These are phyloP conservation scores for Mucor plumbeus DNA, from an alignment of 371 early-diverging fungal genomes.

Conservation along the genomic window DNA sequence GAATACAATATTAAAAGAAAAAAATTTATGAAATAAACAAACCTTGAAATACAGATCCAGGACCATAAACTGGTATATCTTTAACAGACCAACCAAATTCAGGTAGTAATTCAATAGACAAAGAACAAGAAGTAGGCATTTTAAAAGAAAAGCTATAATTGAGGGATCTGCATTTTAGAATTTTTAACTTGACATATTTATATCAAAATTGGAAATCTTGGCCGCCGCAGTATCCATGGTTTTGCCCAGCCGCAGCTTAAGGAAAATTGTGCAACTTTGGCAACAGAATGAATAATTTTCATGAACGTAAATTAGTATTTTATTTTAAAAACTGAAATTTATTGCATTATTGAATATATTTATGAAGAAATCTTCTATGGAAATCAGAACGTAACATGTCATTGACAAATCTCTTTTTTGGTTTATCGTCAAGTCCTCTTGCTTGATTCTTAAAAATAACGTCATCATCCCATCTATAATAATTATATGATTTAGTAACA, in stretches of 20 bases:
- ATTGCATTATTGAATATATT: constrained; percentile 70
- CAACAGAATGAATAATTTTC: neutral
- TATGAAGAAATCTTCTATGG: constrained; percentile 93
- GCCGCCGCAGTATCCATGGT: neutral
- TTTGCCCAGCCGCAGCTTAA: constrained; percentile 5
- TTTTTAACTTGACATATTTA: neutral
- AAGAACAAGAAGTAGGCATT: constrained; percentile 15
- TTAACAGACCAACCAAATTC: constrained; percentile 36
- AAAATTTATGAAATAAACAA: neutral
- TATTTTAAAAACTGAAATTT: too few relatives aligned
- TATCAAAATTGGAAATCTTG: neutral
- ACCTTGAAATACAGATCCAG: constrained; percentile 42
- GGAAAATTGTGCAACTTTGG: neutral
- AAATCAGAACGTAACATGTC: constrained; percentile 95
- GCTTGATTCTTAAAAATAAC: constrained; percentile 98
- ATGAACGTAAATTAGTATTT: constrained; percentile 28
- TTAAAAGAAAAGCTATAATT: constrained; percentile 3
- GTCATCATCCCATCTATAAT: constrained; percentile 92
- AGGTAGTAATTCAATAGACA: constrained; percentile 24
- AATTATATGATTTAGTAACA: constrained; percentile 5
- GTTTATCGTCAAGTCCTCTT: constrained; percentile 80
- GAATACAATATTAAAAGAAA: neutral
- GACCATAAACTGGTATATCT: constrained; percentile 25
- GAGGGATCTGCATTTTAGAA: constrained; percentile 6
- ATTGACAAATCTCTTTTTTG: constrained; percentile 94